Evolutionary conservation across 306 rosid species (phyloP).

Genomic region (Herpetospermum pedunculosum): DNA sequence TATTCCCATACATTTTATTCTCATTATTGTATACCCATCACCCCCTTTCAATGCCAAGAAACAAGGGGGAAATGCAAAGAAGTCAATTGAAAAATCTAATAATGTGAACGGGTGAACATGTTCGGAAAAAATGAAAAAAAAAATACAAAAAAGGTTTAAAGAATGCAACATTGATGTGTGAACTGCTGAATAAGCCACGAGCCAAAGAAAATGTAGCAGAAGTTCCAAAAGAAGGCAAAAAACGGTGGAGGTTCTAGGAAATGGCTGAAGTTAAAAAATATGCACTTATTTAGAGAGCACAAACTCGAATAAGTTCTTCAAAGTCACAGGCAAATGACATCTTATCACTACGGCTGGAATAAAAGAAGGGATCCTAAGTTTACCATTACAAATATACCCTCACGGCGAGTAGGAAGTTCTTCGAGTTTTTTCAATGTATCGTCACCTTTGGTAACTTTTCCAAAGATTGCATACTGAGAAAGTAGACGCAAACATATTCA

Average conservation of each 20-base stretch:
- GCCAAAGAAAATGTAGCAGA: neutral
- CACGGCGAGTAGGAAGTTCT: slow-evolving; percentile 76
- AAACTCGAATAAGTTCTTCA: neutral
- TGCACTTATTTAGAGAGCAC: neutral
- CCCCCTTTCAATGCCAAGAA: neutral
- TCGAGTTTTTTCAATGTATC: slow-evolving; percentile 69
- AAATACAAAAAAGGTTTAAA: neutral
- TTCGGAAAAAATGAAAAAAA: neutral
- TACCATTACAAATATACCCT: slow-evolving; percentile 95
- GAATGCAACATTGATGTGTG: neutral
- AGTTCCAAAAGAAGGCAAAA: neutral
- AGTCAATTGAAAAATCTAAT: neutral
- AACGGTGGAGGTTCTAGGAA: neutral
- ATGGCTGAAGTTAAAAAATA: neutral
- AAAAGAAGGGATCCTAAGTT: slow-evolving; percentile 2
- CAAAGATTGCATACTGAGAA: slow-evolving; percentile 84
- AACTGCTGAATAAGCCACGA: neutral
- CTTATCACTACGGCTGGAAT: neutral
- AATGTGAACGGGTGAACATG: neutral
- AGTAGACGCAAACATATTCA: slow-evolving; percentile 18
- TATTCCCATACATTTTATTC: neutral
- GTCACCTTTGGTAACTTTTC: slow-evolving; percentile 83
- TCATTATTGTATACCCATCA: neutral
- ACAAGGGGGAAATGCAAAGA: neutral
- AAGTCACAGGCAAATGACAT: neutral